These are phyloP conservation scores for Fusarium torulosum DNA, from an alignment of 2,329 filamentous ascomycete species.

Conservation along the genomic window DNA sequence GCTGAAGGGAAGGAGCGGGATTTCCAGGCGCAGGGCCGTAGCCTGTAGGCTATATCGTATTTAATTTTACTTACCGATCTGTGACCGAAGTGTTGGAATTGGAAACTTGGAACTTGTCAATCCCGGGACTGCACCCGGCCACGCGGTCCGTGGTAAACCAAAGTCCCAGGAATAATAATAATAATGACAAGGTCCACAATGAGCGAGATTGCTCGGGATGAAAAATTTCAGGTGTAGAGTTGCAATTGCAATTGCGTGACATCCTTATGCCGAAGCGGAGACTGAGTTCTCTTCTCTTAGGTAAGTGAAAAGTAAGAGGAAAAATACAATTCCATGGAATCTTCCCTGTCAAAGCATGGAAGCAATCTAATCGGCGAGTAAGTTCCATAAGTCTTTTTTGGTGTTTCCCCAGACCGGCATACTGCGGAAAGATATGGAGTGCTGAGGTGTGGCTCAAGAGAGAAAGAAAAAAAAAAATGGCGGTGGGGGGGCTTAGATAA, in stretches of 20 bases:
- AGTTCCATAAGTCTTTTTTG: constrained; percentile 9
- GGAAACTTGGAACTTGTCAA: constrained; percentile 29
- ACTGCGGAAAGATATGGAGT: constrained; percentile 27
- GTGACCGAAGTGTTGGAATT: constrained; percentile 25
- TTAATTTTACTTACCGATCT: constrained; percentile 28
- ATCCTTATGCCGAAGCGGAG: constrained; percentile 18
- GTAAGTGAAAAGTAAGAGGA: constrained; percentile 17
- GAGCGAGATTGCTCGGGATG: constrained; percentile 37
- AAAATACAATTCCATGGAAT: constrained; percentile 28
- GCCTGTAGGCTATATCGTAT: constrained; percentile 5
- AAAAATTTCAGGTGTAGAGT: constrained; percentile 22
- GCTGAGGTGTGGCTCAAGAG: constrained; percentile 23
- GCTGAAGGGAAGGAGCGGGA: background rate
- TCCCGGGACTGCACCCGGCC: constrained; percentile 20
- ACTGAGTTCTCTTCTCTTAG: background rate
- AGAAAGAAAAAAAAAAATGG: background rate
- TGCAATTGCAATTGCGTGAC: background rate
- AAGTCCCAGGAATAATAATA: constrained; percentile 3
- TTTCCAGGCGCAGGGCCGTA: background rate
- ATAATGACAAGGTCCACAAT: constrained; percentile 12
- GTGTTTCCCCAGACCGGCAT: constrained; percentile 40
- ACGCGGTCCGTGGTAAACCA: constrained; percentile 24
- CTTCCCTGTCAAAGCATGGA: constrained; percentile 30
- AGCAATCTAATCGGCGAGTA: constrained; percentile 22
- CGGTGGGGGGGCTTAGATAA: constrained; percentile 2